Base-by-base conservation (phyloP, 805 yeast species). In the Ogataea chonburiensis region DNA sequence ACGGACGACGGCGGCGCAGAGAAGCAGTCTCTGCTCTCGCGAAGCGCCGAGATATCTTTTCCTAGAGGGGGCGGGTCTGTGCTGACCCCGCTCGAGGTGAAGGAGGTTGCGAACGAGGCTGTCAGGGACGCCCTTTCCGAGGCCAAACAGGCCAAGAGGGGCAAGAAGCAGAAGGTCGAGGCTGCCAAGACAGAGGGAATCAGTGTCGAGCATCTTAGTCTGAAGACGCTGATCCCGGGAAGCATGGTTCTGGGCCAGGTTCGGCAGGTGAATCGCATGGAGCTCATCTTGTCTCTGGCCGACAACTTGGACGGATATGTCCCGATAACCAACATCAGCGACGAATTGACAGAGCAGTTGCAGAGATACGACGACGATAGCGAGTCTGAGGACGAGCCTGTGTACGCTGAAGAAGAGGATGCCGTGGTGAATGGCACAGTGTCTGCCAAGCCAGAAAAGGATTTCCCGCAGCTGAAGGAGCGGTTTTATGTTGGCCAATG, bases 21-120 rank as follows among this genome's bases (percentile, higher is more conserved):
- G 9, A 18, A 43, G 64, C 63, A 47, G 20, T 49, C 60, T 8
- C 46, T 56, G 19, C 49, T 52, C 9, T 44, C 52, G 7, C 54
- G 47, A 16, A 45, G 56, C 10, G 61, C 60, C 41, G 86, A 80
- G 40, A 66, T 71, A 26, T 70, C 83, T 9, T 93, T 93, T 58
- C 98, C 98, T 33, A 84, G 99, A 77, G 98, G 98, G 51, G 98
- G 98, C 33, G 78, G 82, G 9, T 75, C 91, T 17, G 86, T 79
- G 17, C 72, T 93, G 54, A 77, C 95, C 3, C 88, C 98, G 5
- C 66, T 93, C 47, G 99, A 93, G 63, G 79, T 87, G 48, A 88
- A 87, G 59, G 93, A 87, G 56, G 91, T 91, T 34, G 81, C 95
- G 25, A 88, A 87, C 57, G 95, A 91, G 61, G 99, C 91, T 31